These are phyloP conservation scores for Solanum peruvianum DNA, from an alignment of 257 asterid genomes.

Conservation along the genomic window DNA sequence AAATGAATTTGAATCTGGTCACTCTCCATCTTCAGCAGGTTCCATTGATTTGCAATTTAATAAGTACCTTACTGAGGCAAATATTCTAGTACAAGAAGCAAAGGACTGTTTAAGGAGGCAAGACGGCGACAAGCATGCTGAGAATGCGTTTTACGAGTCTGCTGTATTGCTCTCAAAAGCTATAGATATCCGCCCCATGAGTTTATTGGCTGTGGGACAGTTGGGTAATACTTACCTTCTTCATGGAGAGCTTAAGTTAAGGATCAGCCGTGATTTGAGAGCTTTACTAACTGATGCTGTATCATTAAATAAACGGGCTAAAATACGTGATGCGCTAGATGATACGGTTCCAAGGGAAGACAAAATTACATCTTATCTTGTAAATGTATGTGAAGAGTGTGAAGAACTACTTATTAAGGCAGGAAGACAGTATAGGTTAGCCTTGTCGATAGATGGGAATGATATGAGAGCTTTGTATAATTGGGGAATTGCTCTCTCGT, in stretches of 20 bases:
- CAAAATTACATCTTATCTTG: slow-evolving; percentile 41
- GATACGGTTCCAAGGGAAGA: slow-evolving; percentile 25
- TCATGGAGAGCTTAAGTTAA: slow-evolving; percentile 78
- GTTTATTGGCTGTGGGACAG: slow-evolving; percentile 81
- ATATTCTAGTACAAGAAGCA: slow-evolving; percentile 50
- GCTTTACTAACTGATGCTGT: slow-evolving; percentile 31
- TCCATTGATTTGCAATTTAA: slow-evolving; percentile 48
- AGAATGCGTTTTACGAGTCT: slow-evolving; percentile 42
- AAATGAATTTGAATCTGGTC: slow-evolving; percentile 9
- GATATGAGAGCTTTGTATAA: slow-evolving; percentile 83
- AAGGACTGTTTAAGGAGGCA: slow-evolving; percentile 33
- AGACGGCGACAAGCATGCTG: slow-evolving; percentile 36
- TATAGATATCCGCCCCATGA: slow-evolving; percentile 69
- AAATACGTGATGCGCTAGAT: slow-evolving; percentile 12
- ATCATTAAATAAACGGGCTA: slow-evolving; percentile 16
- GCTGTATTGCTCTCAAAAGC: slow-evolving; percentile 60
- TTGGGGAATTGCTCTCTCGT: slow-evolving; percentile 89
- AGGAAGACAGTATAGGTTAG: slow-evolving; percentile 69
- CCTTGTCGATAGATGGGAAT: slow-evolving; percentile 76
- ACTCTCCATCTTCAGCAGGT: slow-evolving; percentile 17
- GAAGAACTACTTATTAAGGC: slow-evolving; percentile 79
- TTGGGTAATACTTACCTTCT: slow-evolving; percentile 84
- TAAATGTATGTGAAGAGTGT: slow-evolving; percentile 67
- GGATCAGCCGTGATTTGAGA: slow-evolving; percentile 60
- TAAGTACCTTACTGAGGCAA: slow-evolving; percentile 58